phyloP scores from a whole-genome alignment of 306 rosid species.

The Cajanus cajan region DNA sequence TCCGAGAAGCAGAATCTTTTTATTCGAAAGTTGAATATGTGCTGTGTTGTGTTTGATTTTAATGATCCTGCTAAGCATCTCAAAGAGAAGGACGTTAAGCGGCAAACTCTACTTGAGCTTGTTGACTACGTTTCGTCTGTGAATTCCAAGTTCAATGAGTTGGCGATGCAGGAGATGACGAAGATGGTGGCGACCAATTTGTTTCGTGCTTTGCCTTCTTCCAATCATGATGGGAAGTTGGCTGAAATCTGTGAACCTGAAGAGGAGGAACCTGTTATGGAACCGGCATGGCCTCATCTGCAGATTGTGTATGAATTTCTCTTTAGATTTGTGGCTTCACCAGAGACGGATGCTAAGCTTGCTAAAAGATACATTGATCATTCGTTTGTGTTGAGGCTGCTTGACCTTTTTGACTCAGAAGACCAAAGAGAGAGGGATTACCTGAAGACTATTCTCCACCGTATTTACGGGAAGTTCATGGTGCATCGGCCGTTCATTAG shows the following conservation, averaged over 20 bases:
- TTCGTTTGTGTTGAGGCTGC: slow-evolving; percentile 56
- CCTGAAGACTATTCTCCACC: slow-evolving; percentile 63
- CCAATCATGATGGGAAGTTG: slow-evolving; percentile 43
- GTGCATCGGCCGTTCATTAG: slow-evolving; percentile 68
- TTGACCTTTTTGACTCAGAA: slow-evolving; percentile 67
- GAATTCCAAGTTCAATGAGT: slow-evolving; percentile 52
- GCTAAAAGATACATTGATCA: slow-evolving; percentile 61
- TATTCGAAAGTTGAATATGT: slow-evolving; percentile 53
- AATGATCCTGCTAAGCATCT: slow-evolving; percentile 48
- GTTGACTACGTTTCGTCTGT: slow-evolving; percentile 52
- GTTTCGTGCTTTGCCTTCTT: slow-evolving; percentile 50
- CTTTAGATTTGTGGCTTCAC: slow-evolving; percentile 54
- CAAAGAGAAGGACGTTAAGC: slow-evolving; percentile 54
- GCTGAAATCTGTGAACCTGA: slow-evolving; percentile 50
- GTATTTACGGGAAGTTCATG: slow-evolving; percentile 67
- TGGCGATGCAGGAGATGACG: slow-evolving; percentile 51
- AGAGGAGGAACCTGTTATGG: slow-evolving; percentile 61
- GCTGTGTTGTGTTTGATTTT: slow-evolving; percentile 57
- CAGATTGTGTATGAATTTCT: slow-evolving; percentile 61
- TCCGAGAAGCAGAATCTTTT: slow-evolving; percentile 53
- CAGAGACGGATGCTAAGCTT: slow-evolving; percentile 63
- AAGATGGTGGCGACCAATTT: slow-evolving; percentile 58
- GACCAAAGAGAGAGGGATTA: slow-evolving; percentile 73
- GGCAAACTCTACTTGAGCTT: slow-evolving; percentile 58
- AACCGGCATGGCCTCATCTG: slow-evolving; percentile 67